Conservation (phyloP, 2,329 filamentous ascomycete genomes). For the Balansia obtecta region DNA sequence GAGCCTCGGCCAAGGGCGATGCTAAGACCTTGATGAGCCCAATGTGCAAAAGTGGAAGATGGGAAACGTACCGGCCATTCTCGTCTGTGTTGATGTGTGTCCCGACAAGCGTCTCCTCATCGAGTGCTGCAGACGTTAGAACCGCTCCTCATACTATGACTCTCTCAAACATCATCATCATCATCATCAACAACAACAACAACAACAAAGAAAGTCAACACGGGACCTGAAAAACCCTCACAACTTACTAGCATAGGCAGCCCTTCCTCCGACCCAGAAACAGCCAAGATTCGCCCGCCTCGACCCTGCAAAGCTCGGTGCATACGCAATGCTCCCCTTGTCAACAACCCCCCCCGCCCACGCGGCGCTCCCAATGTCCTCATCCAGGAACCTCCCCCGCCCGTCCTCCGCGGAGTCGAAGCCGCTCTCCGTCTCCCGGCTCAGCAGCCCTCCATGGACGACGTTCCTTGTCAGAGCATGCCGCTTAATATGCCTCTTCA, state of each 20-base stretch:
- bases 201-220: neutral
- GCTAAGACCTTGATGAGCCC: neutral
- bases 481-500: conserved; percentile 27
- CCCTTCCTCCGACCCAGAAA: conserved; percentile 28
- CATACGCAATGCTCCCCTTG: conserved; percentile 28
- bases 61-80: conserved; percentile 23
- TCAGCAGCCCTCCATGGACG: conserved; percentile 17
- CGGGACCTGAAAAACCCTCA: too few relatives aligned
- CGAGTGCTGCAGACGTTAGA: conserved; percentile 17
- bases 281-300: conserved; percentile 24
- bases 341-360: conserved; percentile 27
- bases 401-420: conserved; percentile 9
- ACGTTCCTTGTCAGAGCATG: conserved; percentile 22
- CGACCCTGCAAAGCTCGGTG: conserved; percentile 15
- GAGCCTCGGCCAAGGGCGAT: conserved; percentile 6
- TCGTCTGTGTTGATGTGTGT: conserved; percentile 31
- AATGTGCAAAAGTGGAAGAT: neutral
- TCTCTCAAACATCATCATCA: too few relatives aligned
- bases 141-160: too few relatives aligned
- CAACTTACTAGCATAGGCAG: conserved; percentile 32
- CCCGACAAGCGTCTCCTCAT: conserved; percentile 23
- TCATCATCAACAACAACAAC: neutral
- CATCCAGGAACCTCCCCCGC: conserved; percentile 12
- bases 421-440: conserved; percentile 14
- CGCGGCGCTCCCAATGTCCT: conserved; percentile 17